Evolutionary conservation across 352 stramenopile genomes (phyloP), one percentile per base, ranked within the genome.

Genomic region (Phytophthora chlamydospora): DNA sequence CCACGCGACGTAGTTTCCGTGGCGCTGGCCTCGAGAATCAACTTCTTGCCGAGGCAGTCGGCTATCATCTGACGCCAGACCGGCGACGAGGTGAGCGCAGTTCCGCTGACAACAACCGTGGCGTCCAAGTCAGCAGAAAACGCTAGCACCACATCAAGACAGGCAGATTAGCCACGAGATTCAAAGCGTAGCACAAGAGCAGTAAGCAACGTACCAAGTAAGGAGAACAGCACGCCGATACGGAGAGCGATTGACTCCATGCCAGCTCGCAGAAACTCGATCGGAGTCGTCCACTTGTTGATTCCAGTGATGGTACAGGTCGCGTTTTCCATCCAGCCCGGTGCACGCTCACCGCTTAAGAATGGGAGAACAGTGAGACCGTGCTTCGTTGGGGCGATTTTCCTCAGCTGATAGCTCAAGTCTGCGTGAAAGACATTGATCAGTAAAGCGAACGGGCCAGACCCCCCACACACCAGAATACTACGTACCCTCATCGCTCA

Each of bases 201-300:
- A 39, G 34, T n/a, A 29, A 48, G 0, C 32, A 7, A 61, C 71
- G 54, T 73, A 79, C 81, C 76, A 10, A 98, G 74, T 27, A 97
- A 75, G 38, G 90, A 80, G 49, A 97, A 81, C 7, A 98, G 65
- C 9, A 87, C 66, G 3, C 80, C 80, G 39, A 98, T 76, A 54
- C 96, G 89, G 40, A 98, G 62, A n/a, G 83, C 89, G 12, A 98
- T 89, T 14, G 87, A 87, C 54, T 98, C 94, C 66, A 98, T 81
- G 62, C 80, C 89, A 21, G 89, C 88, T 58, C 93, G 91, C 21
- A 98, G 66, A 24, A 98, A 69, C 47, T 98, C 63, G n/a, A 86
- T 74, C 4, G 93, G 72, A 14, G 79, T 96, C 40, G 91, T 98
- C 68, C 90, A 90, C 59, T 96, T 90, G 43, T 78, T 98, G 52